phyloP scores from a whole-genome alignment of 2,329 filamentous ascomycete genomes.

The Metarhizium anisopliae region DNA sequence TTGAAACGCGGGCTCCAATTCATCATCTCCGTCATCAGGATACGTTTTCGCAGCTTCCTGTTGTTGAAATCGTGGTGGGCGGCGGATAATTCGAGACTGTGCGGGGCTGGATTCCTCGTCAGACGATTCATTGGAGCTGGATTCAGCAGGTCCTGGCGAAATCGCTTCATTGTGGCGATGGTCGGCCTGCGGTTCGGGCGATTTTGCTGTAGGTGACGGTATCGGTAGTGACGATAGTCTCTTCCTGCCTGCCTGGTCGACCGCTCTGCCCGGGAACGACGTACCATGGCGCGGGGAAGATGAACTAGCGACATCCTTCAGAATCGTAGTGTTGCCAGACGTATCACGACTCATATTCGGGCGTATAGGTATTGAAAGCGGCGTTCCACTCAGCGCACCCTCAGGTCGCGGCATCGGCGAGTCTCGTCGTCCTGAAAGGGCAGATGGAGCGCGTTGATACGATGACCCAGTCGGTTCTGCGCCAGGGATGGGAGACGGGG shows the following conservation, averaged over 20 bases:
- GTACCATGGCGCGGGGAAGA: slow-evolving; percentile 15
- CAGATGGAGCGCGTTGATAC: slow-evolving; percentile 37
- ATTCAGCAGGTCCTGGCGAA: slow-evolving; percentile 28
- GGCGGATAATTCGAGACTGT: slow-evolving; percentile 51
- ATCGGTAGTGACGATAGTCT: slow-evolving; percentile 38
- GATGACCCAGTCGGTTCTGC: slow-evolving; percentile 31
- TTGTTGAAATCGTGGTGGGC: slow-evolving; percentile 43
- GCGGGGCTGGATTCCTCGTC: slow-evolving; percentile 43
- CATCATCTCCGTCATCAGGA: slow-evolving; percentile 46
- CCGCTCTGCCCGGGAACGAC: slow-evolving; percentile 13
- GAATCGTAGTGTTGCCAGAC: slow-evolving; percentile 36
- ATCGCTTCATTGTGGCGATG: slow-evolving; percentile 14
- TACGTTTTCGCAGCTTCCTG: slow-evolving; percentile 27
- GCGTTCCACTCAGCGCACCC: slow-evolving; percentile 31
- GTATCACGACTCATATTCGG: slow-evolving; percentile 38
- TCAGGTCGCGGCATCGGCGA: slow-evolving; percentile 44
- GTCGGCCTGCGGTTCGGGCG: slow-evolving; percentile 12
- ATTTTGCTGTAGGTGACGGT: slow-evolving; percentile 15
- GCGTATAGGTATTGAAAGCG: slow-evolving; percentile 32
- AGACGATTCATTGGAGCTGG: slow-evolving; percentile 31
- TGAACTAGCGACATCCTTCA: slow-evolving; percentile 25
- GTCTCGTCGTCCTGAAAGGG: slow-evolving; percentile 49
- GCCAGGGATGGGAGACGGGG: slow-evolving; percentile 48
- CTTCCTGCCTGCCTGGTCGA: slow-evolving; percentile 23
- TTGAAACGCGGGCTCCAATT: slow-evolving; percentile 47